Percentiles rank a stretch among this genome's conserved stretches.
Conservation (phyloP, 2,329 filamentous ascomycete genomes). For the Xylaria arbuscula region DNA sequence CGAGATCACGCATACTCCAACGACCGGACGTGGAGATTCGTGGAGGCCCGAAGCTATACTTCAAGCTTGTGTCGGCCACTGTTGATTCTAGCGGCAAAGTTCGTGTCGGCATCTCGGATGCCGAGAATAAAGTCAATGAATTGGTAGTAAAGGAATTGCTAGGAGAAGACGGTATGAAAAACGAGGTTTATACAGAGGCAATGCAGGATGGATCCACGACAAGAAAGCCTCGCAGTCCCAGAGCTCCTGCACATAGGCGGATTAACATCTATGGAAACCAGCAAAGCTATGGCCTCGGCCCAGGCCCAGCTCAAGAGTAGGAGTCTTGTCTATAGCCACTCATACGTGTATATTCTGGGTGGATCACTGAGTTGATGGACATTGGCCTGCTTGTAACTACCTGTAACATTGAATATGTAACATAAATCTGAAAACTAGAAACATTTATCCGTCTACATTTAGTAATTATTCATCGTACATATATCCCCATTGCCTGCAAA, state of each 20-base stretch:
- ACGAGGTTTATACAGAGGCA: conserved; percentile 43
- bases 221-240: conserved; percentile 23
- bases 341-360: conserved; percentile 16
- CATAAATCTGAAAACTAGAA: conserved; percentile 8
- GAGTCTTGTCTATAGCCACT: neutral
- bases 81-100: conserved; percentile 65
- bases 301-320: conserved; percentile 7
- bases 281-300: conserved; percentile 53
- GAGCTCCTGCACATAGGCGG: neutral
- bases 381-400: neutral
- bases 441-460: neutral
- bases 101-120: conserved; percentile 56
- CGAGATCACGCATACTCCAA: conserved; percentile 30
- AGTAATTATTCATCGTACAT: neutral
- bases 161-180: conserved; percentile 48
- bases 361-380: conserved; percentile 4
- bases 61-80: conserved; percentile 61
- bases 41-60: conserved; percentile 67
- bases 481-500: neutral
- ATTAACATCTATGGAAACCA: conserved; percentile 49
- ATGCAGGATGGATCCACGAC: conserved; percentile 15
- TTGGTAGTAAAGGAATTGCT: conserved; percentile 60
- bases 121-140: conserved; percentile 50
- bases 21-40: conserved; percentile 59
- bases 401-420: conserved; percentile 35